Base-by-base conservation (phyloP, 192 early-diverging fungal species). In the Mortierella alpina region DNA sequence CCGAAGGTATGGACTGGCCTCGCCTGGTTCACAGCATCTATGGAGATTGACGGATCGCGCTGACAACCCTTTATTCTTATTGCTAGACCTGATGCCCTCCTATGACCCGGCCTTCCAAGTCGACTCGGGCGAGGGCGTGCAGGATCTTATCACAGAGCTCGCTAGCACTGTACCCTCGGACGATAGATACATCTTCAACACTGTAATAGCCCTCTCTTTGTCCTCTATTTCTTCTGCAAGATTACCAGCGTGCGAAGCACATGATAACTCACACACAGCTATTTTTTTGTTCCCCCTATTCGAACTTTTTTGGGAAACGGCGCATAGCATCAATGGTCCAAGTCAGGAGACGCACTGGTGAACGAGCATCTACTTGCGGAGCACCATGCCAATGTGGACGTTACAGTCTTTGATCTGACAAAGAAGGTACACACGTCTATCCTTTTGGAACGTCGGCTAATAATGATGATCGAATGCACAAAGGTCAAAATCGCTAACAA, bases 351-450 rank as follows among this genome's bases (percentile, higher is more conserved):
- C 53, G 76, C 76, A 0, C 52, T 79, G 69, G 76, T 72, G 41
- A 79, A 79, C 56, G 76, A 71, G 56, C 76, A 79, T 18, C 69
- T 79, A 31, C 51, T 79, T 55, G 76, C 68, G 7, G 76, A 67
- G 45, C 76, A 80, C 66, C 77, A 80, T 45, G 53, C 59, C 48
- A 72, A 72, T n/a, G 70, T 80, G 45, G 77, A 80, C 47, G 66
- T 72, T 49, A 68, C 65, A 14, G 70, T 80, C 14, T 80, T 80
- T 68, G 76, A 80, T 67, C 59, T 80, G 42, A 22, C 42, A 59
- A 80, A 68, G 60, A 72, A 57, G 70, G 77, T 72, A 44, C 7
- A 55, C 54, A n/a, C 20, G 11, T 10, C 41, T 45, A 20, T n/a
- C 8, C 42, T 59, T 59, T 63, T n/a, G 40, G 1, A 0, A n/a